Base-by-base conservation (phyloP, 1,284 basidiomycete species). In the Ganoderma sp. region DNA sequence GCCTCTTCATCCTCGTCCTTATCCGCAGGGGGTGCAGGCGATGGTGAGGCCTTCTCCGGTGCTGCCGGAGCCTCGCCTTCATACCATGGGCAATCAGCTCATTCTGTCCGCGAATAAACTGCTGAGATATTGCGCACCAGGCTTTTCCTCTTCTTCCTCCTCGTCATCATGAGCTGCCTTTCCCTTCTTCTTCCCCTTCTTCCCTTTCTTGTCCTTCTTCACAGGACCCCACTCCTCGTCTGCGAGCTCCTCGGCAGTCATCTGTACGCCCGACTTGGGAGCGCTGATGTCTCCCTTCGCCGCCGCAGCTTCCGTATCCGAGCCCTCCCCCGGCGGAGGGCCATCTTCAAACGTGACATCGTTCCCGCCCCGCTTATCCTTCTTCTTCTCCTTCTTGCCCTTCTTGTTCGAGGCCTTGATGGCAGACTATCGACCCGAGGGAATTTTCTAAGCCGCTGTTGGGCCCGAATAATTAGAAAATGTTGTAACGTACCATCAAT, bases 311-410 rank as follows among this genome's bases (percentile, higher is more conserved):
- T 81, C 81, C 8, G 72, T 77, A 58, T 82, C 80, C 3, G 81
- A 78, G 1, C 75, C 78, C 59, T 80, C 77, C 6, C 78, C 79
- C 2, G 79, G 79, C 15, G 73, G 69, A 25, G 78, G 78, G 14
- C 76, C 81, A 63, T 81, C 79, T 34, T 75, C 79, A 62, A 81
- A 79, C 15, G 76, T 73, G 8, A 81, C 79, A 41, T 74, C 77
- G 73, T 85, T 91, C 65, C 88, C 84, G 25, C 73, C 76, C 65
- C 75, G 78, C 75, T 86, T 86, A 77, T 84, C 86, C 78, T 89
- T 89, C 78, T 90, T 90, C 79, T 93, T 92, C 66, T 89, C 85
- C 79, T 90, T 89, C 77, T 88, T 90, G 15, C 80, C 80, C 74
- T 87, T 89, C 68, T 75, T 75, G 12, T 84, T 75, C 25, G 84